phyloP scores from a whole-genome alignment of 805 yeast genomes.

The Yarrowia porcina region DNA sequence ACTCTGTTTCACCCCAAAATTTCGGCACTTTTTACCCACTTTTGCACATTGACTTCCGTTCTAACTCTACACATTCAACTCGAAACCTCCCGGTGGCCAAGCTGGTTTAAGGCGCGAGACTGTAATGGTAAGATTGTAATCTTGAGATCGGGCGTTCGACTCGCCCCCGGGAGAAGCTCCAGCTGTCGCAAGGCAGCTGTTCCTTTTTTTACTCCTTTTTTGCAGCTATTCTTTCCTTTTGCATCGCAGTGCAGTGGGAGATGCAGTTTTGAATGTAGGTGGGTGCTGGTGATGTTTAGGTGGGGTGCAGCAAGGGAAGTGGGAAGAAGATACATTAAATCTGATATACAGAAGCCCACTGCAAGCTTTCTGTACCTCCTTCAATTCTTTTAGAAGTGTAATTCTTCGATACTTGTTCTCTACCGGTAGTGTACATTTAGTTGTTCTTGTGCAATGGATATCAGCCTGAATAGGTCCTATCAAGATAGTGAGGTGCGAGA shows the following conservation, averaged over 20 bases:
- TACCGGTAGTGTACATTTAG: too few species aligned
- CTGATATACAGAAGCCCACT: too few species aligned
- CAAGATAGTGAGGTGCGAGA: too few species aligned
- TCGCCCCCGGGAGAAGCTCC: constrained; percentile 21
- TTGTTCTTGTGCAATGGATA: too few species aligned
- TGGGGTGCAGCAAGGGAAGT: too few species aligned
- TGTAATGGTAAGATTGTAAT: constrained; percentile 23
- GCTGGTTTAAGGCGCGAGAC: constrained; percentile 27
- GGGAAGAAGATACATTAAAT: too few species aligned
- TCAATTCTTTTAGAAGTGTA: too few species aligned
- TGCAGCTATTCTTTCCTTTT: background rate
- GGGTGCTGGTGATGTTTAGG: too few species aligned
- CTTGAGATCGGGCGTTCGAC: constrained; percentile 27
- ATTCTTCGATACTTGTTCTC: too few species aligned
- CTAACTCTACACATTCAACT: background rate
- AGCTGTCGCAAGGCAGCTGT: background rate
- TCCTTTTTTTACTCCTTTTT: background rate
- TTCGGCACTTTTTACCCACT: background rate
- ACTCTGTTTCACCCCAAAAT: background rate
- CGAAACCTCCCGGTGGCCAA: constrained; percentile 26
- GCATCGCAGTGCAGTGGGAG: background rate
- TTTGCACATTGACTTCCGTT: background rate
- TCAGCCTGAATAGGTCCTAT: too few species aligned
- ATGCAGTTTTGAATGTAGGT: background rate
- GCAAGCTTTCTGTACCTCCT: too few species aligned